These are phyloP conservation scores for Xerocomus nothofagi DNA, from an alignment of 1,284 basidiomycete genomes.

Conservation along the genomic window DNA sequence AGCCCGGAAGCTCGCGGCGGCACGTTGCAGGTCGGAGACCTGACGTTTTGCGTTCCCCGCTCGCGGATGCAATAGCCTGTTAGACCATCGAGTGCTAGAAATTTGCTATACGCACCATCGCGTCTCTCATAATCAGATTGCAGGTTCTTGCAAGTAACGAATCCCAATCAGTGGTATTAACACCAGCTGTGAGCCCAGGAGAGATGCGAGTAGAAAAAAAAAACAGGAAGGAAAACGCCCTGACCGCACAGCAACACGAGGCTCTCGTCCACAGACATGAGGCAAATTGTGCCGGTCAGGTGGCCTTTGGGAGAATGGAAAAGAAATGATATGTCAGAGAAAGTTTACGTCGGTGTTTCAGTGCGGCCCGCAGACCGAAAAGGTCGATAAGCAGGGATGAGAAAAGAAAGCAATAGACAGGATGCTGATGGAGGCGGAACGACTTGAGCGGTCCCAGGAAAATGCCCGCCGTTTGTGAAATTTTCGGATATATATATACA, in stretches of 20 bases:
- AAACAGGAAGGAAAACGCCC: background rate
- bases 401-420: background rate
- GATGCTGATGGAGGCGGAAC: background rate
- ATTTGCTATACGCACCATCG: background rate
- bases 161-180: background rate
- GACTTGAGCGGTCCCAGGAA: background rate
- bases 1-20: slow-evolving; percentile 34
- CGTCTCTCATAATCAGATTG: background rate
- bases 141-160: background rate
- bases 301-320: background rate
- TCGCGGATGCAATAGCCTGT: background rate
- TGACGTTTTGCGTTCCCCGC: slow-evolving; percentile 4
- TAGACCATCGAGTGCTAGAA: background rate
- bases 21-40: slow-evolving; percentile 30
- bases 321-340: background rate
- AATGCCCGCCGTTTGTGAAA: background rate
- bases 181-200: background rate
- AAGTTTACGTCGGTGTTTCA: slow-evolving; percentile 1
- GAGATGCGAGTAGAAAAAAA: background rate
- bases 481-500: background rate
- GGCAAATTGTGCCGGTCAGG: slow-evolving; percentile 3
- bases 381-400: background rate
- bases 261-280: slow-evolving; percentile 8
- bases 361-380: background rate
- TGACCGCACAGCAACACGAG: slow-evolving; percentile 6